Evolutionary conservation across 805 yeast genomes (phyloP).

Genomic region (Zygosaccharomyces lentus): DNA sequence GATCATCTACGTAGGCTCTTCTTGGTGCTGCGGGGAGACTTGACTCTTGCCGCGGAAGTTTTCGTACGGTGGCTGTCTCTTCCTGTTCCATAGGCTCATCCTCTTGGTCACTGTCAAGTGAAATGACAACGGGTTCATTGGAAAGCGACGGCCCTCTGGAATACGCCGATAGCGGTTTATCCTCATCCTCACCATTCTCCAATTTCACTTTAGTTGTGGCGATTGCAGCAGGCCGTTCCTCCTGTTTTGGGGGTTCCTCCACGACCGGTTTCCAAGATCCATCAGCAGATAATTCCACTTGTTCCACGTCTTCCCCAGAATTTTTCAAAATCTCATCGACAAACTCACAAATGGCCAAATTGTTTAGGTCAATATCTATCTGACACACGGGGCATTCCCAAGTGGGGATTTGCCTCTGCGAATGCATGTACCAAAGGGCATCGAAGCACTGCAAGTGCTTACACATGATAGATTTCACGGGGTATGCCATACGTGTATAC

Average conservation of each 20-base stretch:
- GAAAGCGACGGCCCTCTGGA: conserved; percentile 9
- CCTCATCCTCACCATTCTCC: conserved; percentile 23
- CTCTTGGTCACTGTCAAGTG: conserved; percentile 48
- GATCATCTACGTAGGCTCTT: conserved; percentile 6
- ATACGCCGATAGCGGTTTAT: conserved; percentile 9
- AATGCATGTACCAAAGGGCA: conserved; percentile 62
- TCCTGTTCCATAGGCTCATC: conserved; percentile 23
- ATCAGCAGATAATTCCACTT: conserved; percentile 61
- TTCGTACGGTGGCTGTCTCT: not conserved
- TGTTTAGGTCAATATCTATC: conserved; percentile 45
- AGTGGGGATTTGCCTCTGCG: conserved; percentile 74
- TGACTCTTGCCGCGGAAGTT: not conserved
- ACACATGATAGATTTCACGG: conserved; percentile 68
- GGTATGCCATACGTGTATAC: conserved; percentile 61
- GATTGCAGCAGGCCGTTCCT: conserved; percentile 4
- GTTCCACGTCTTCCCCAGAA: conserved; percentile 55
- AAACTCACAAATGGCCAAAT: conserved; percentile 71
- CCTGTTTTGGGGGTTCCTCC: conserved; percentile 20
- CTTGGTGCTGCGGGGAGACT: not conserved
- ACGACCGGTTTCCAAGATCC: conserved; percentile 63
- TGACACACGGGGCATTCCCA: conserved; percentile 90
- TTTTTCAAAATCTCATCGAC: conserved; percentile 54
- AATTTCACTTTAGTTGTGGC: conserved; percentile 14
- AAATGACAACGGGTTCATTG: conserved; percentile 41
- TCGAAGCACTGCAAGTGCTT: conserved; percentile 87